Conservation (phyloP, 345 rosid genomes). For the Physaria fendleri region DNA sequence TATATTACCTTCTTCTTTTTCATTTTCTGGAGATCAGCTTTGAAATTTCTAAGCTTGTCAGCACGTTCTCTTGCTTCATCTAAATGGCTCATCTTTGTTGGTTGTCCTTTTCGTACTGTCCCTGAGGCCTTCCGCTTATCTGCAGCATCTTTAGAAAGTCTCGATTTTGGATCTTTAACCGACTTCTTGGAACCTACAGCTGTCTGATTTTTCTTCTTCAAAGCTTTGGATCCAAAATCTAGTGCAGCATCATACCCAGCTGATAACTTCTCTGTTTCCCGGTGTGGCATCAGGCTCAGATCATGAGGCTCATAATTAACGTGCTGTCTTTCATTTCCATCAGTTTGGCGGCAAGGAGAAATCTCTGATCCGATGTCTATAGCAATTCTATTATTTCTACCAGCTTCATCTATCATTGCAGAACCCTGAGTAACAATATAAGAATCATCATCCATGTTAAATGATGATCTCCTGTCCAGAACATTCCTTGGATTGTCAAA, state of each 20-base stretch:
- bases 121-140: conserved; percentile 68
- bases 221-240: conserved; percentile 56
- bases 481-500: conserved; percentile 40
- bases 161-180: conserved; percentile 55
- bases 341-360: conserved; percentile 36
- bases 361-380: conserved; percentile 63
- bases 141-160: conserved; percentile 37
- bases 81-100: conserved; percentile 73
- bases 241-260: conserved; percentile 70
- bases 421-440: conserved; percentile 63
- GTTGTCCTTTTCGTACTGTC: conserved; percentile 71
- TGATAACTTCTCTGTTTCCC: conserved; percentile 47
- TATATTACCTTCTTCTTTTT: conserved; percentile 79
- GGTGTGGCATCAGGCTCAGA: conserved; percentile 68
- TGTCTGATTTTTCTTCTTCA: conserved; percentile 39
- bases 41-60: conserved; percentile 75
- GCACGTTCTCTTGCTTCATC: conserved; percentile 97
- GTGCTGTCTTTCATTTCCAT: conserved; percentile 37
- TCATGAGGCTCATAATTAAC: conserved; percentile 75
- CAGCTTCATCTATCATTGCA: conserved; percentile 35
- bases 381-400: conserved; percentile 40
- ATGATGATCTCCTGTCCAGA: conserved; percentile 41
- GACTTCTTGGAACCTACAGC: conserved; percentile 46
- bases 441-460: conserved; percentile 65
- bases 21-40: conserved; percentile 93